A percentile compares a stretch with the other conserved stretches of the same genome.
phyloP scores from a whole-genome alignment of 352 stramenopile genomes.

The Globisporangium irregulare region DNA sequence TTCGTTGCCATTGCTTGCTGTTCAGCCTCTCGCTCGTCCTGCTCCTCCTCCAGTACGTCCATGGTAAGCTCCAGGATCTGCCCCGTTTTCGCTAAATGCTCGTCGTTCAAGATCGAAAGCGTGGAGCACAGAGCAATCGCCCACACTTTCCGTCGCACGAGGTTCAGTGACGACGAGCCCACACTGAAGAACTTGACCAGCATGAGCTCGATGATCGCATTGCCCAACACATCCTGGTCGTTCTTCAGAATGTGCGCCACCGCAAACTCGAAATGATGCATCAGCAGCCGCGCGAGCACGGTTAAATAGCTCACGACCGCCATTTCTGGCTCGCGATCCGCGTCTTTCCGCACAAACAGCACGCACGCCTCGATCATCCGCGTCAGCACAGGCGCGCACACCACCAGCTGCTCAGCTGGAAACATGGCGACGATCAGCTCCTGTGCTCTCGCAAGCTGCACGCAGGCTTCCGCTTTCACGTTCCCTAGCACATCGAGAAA shows the following conservation, averaged over 20 bases:
- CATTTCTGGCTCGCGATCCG: slow-evolving; percentile 45
- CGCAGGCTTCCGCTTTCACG: slow-evolving; percentile 65
- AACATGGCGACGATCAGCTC: slow-evolving; percentile 41
- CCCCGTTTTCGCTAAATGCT: slow-evolving; percentile 52
- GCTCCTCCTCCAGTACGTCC: slow-evolving; percentile 71
- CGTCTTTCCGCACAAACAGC: slow-evolving; percentile 34
- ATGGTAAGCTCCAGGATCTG: slow-evolving; percentile 64
- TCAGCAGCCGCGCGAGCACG: slow-evolving; percentile 49
- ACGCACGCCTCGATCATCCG: slow-evolving; percentile 48
- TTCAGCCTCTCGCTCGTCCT: slow-evolving; percentile 27
- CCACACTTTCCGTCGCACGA: slow-evolving; percentile 70
- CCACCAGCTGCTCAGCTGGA: slow-evolving; percentile 37
- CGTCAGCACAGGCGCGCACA: slow-evolving; percentile 31
- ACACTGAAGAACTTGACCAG: slow-evolving; percentile 74
- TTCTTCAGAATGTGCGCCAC: slow-evolving; percentile 41
- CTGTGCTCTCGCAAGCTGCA: slow-evolving; percentile 47
- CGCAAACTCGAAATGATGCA: slow-evolving; percentile 44
- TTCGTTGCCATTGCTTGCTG: neutral
- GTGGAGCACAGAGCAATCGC: slow-evolving; percentile 45
- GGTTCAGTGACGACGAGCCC: slow-evolving; percentile 49
- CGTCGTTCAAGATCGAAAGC: slow-evolving; percentile 35
- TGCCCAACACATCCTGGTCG: slow-evolving; percentile 33
- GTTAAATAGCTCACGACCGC: slow-evolving; percentile 64
- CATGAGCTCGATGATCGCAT: slow-evolving; percentile 51
- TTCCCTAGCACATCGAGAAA: slow-evolving; percentile 54